Conservation (phyloP, 805 yeast genomes). For the Candida wancherniae region DNA sequence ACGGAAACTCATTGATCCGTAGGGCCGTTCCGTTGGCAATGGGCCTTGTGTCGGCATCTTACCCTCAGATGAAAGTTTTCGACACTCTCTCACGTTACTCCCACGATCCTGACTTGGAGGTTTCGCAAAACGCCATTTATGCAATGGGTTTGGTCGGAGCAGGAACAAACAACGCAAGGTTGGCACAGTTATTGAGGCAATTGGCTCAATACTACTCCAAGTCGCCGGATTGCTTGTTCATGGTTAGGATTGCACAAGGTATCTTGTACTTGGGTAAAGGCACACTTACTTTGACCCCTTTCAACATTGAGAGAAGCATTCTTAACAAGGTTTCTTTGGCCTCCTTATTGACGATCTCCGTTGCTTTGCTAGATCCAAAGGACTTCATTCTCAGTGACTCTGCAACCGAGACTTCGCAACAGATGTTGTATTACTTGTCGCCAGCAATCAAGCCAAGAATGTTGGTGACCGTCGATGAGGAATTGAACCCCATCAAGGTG, state of each 20-base stretch:
- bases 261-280: conserved; percentile 95
- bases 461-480: conserved; percentile 88
- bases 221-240: conserved; percentile 84
- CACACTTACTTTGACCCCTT: conserved; percentile 82
- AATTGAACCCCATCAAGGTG: conserved; percentile 85
- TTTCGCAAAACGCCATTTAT: conserved; percentile 90
- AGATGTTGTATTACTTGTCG: conserved; percentile 76
- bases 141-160: conserved; percentile 98
- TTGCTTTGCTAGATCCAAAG: conserved; percentile 81
- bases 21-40: conserved; percentile 97
- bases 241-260: conserved; percentile 94
- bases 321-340: conserved; percentile 88
- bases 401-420: conserved; percentile 51
- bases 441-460: conserved; percentile 90
- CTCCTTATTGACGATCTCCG: conserved; percentile 75
- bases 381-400: conserved; percentile 70
- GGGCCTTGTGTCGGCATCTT: conserved; percentile 89
- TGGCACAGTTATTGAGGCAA: conserved; percentile 93
- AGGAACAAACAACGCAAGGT: conserved; percentile 97
- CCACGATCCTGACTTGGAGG: conserved; percentile 91
- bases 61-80: conserved; percentile 95
- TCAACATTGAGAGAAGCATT: conserved; percentile 81
- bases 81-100: conserved; percentile 95
- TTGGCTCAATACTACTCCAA: conserved; percentile 89
- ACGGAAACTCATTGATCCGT: conserved; percentile 86